A percentile compares a stretch with the other conserved stretches of the same genome.
Conservation (phyloP, 257 asterid species). For the Euphrasia confusa region DNA sequence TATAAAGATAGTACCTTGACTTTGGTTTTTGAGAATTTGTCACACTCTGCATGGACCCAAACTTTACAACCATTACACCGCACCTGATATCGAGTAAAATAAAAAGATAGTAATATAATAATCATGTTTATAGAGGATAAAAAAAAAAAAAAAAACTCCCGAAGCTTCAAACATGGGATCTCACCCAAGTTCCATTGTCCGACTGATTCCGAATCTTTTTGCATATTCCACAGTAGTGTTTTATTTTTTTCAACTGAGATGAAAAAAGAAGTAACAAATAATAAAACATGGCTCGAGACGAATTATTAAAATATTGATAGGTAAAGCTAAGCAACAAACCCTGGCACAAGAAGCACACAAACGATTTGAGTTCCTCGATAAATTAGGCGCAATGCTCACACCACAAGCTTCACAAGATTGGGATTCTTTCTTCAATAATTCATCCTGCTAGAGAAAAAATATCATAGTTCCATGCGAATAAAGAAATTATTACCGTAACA, state of each 20-base stretch:
- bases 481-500: background rate
- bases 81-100: slow-evolving; percentile 38
- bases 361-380: slow-evolving; percentile 51
- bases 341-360: slow-evolving; percentile 85
- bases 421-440: slow-evolving; percentile 42
- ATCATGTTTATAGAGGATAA: slow-evolving; percentile 18
- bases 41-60: slow-evolving; percentile 97
- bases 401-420: slow-evolving; percentile 87
- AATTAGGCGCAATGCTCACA: slow-evolving; percentile 42
- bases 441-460: slow-evolving; percentile 41
- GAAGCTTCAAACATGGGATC: slow-evolving; percentile 25
- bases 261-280: slow-evolving; percentile 22
- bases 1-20: slow-evolving; percentile 45
- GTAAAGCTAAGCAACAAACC: slow-evolving; percentile 52
- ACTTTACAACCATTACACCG: slow-evolving; percentile 96
- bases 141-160: background rate
- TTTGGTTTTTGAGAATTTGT: slow-evolving; percentile 53
- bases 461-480: slow-evolving; percentile 12
- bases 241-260: slow-evolving; percentile 74
- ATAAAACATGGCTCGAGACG: slow-evolving; percentile 7
- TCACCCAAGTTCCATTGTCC: slow-evolving; percentile 90
- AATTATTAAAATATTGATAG: slow-evolving; percentile 14
- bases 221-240: slow-evolving; percentile 93
- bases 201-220: slow-evolving; percentile 80
- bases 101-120: slow-evolving; percentile 17